Base-by-base conservation (phyloP, 495 filamentous ascomycete genomes). In the Penicillium alfredii region DNA sequence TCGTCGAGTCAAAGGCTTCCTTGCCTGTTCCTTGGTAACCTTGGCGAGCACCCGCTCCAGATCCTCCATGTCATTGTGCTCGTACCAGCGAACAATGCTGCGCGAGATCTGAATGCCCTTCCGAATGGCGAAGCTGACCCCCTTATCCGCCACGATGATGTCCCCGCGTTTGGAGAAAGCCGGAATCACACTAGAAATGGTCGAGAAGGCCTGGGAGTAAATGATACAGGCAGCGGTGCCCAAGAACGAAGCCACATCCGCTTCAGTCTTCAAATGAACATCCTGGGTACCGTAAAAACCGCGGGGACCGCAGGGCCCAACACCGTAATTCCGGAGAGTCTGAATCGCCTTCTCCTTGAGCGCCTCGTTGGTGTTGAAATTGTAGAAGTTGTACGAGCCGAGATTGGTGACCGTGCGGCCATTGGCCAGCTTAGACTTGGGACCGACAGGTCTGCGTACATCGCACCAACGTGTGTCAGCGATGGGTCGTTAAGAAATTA, bases 251-350 rank as follows among this genome's bases (percentile, higher is more conserved):
- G 92, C 87, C 55, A 99, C 88, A 60, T 99, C 89, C 25, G 85
- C 81, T 60, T 99, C 93, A 2, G 85, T 86, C 67, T 90, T 87
- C 78, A 96, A 88, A 61, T 99, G 93, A 12, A 99, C 88, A 64
- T 99, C 92, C 56, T 99, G 93, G 15, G 86, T 97, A 35, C 88
- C 92, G 66, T 99, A 99, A 66, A 99, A 99, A 22, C 90, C 87
- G 9, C 92, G 90, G 2, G 92, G 92, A 21, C 89, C 88, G 61
- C 92, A 99, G 33, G 92, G 88, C 13, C 92, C 92, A 22, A 97
- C 93, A 26, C 92, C 92, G 51, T 99, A 97, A 40, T 81, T 90
- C 33, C 90, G 85, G 15, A 99, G 74, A 4, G 89, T 92, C 53
- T 88, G 82, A 44, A 97, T 86, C 0, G 89, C 92, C 55, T 93